These are phyloP conservation scores for Uronychia binucleata DNA, from an alignment of 73 alveolate genomes.

Conservation along the genomic window DNA sequence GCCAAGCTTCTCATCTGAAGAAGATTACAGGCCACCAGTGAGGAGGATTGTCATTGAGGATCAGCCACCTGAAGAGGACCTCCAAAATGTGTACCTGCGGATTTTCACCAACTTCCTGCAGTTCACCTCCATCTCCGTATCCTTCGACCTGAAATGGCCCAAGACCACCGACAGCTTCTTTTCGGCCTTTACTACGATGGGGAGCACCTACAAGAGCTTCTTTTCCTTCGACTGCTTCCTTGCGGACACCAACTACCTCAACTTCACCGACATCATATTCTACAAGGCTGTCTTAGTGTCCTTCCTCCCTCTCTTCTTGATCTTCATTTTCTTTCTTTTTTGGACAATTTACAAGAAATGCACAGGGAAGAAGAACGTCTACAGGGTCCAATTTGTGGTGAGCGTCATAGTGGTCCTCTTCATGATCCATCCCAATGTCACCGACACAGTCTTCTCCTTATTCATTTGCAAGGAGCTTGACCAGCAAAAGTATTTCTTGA, in stretches of 20 bases:
- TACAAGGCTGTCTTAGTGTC: constrained; percentile 23
- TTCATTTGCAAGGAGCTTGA: constrained; percentile 32
- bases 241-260: constrained; percentile 8
- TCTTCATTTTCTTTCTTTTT: neutral
- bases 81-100: constrained; percentile 49
- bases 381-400: constrained; percentile 22
- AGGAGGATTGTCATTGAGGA: no score
- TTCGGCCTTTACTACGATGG: neutral
- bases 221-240: constrained; percentile 61
- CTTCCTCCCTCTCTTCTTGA: constrained; percentile 14
- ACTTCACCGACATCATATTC: constrained; percentile 14
- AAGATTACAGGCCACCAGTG: no score
- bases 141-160: constrained; percentile 45
- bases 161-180: constrained; percentile 8
- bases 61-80: no score
- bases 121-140: constrained; percentile 16
- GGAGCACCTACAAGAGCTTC: constrained; percentile 7
- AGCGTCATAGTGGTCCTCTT: constrained; percentile 28
- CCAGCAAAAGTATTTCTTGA: constrained; percentile 21
- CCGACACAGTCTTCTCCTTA: constrained; percentile 3
- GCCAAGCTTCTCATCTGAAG: no score
- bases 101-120: constrained; percentile 55
- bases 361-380: neutral
- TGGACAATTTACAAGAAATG: constrained; percentile 17
- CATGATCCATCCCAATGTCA: constrained; percentile 18